A percentile compares a stretch with the other conserved stretches of the same genome.
Conservation (phyloP, 2,329 filamentous ascomycete genomes). For the Lithohypha guttulata region DNA sequence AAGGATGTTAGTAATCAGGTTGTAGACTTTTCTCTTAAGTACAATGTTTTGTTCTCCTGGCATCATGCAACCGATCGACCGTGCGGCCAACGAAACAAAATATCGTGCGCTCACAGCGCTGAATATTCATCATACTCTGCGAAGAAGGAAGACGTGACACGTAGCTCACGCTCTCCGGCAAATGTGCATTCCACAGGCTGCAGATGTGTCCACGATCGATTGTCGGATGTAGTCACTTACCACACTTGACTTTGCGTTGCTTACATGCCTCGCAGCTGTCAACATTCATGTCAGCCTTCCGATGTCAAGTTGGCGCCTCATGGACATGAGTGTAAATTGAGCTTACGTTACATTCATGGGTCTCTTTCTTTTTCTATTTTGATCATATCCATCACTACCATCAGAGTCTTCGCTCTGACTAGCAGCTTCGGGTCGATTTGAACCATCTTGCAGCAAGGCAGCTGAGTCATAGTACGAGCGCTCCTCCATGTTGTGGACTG, state of each 20-base stretch:
- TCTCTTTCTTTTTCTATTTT: slow-evolving; percentile 47
- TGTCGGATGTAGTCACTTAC: slow-evolving; percentile 20
- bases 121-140: too few species aligned
- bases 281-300: slow-evolving; percentile 14
- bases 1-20: not conserved
- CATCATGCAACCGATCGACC: too few species aligned
- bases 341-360: slow-evolving; percentile 25
- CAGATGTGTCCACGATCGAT: too few species aligned
- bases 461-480: slow-evolving; percentile 3
- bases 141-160: too few species aligned
- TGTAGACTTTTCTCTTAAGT: not conserved
- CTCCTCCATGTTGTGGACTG: not conserved
- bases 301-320: too few species aligned
- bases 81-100: too few species aligned
- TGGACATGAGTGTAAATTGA: not conserved
- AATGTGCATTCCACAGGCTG: too few species aligned
- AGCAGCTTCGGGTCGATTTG: not conserved
- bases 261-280: slow-evolving; percentile 25
- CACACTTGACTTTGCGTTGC: slow-evolving; percentile 35
- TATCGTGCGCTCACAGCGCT: too few species aligned
- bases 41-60: too few species aligned
- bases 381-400: slow-evolving; percentile 36
- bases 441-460: not conserved
- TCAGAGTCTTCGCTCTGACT: slow-evolving; percentile 14
- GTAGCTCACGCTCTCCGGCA: too few species aligned